Percentiles rank a stretch among this genome's conserved stretches.
phyloP scores from a whole-genome alignment of 148 eudicot species.

The Dianthus caryophyllus region DNA sequence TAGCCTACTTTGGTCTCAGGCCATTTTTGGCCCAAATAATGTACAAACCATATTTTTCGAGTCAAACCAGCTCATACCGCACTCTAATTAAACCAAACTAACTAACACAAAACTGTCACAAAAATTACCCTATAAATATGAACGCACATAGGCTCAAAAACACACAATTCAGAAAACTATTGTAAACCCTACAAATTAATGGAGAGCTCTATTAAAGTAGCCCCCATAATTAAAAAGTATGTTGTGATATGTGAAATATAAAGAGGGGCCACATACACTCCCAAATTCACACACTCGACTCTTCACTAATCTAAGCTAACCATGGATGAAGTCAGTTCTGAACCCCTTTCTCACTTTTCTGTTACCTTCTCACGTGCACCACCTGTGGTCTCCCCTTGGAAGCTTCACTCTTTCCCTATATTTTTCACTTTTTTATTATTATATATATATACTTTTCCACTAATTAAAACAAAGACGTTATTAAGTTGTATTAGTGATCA shows the following conservation, averaged over 20 bases:
- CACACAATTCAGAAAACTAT: conserved; percentile 4
- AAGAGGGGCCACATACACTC: conserved; percentile 14
- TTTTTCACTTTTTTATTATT: background rate
- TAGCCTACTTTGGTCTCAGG: no score
- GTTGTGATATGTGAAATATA: conserved; percentile 9
- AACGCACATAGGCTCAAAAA: conserved; percentile 1
- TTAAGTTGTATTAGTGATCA: no score
- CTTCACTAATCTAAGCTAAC: background rate
- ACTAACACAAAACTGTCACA: no score
- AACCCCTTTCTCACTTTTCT: conserved; percentile 9
- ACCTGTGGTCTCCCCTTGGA: conserved; percentile 5
- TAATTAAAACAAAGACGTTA: no score
- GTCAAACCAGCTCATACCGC: no score
- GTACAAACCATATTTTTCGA: no score
- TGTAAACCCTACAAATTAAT: conserved; percentile 2
- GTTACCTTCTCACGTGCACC: conserved; percentile 26
- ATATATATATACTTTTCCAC: no score
- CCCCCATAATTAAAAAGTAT: conserved; percentile 3
- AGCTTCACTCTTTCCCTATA: conserved; percentile 2
- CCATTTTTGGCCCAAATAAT: no score
- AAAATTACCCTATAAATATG: background rate
- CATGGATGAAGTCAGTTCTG: background rate
- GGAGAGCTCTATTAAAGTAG: background rate
- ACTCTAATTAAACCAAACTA: no score
- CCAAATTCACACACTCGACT: background rate